These are phyloP conservation scores for Pinus albicaulis DNA, from an alignment of 75 land plant genomes.

Conservation along the genomic window DNA sequence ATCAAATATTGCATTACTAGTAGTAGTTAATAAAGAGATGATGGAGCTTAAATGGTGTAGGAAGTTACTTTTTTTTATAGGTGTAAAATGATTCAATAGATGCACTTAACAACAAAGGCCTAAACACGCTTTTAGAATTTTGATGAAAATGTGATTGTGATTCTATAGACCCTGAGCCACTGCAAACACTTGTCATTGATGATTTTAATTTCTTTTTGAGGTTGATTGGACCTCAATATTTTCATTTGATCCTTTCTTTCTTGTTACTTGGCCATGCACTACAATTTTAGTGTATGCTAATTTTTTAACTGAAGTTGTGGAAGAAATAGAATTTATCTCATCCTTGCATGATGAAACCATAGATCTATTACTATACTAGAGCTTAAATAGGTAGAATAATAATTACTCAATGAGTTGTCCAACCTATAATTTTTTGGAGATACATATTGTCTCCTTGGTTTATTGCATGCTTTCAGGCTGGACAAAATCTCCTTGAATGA, in stretches of 20 bases:
- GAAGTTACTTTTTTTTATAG: slow-evolving; percentile 32
- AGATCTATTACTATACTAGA: slow-evolving; percentile 72
- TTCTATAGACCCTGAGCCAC: slow-evolving; percentile 44
- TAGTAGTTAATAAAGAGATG: slow-evolving; percentile 63
- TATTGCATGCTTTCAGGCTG: slow-evolving; percentile 43
- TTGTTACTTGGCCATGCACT: not conserved
- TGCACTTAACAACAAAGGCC: slow-evolving; percentile 81
- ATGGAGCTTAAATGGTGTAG: slow-evolving; percentile 37
- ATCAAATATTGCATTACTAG: slow-evolving; percentile 80
- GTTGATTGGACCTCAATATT: slow-evolving; percentile 24
- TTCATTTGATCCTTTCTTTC: not conserved
- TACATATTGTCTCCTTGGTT: slow-evolving; percentile 28
- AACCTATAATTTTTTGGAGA: slow-evolving; percentile 65
- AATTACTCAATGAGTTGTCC: slow-evolving; percentile 40
- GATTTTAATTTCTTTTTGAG: slow-evolving; percentile 29
- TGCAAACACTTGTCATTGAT: slow-evolving; percentile 2
- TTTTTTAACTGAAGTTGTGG: slow-evolving; percentile 5
- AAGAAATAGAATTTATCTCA: slow-evolving; percentile 49
- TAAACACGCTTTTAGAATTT: slow-evolving; percentile 62
- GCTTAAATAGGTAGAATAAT: slow-evolving; percentile 44
- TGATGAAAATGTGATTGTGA: slow-evolving; percentile 51
- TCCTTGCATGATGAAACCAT: slow-evolving; percentile 64
- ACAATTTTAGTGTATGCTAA: not conserved
- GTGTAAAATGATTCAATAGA: slow-evolving; percentile 56
- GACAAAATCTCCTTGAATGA: slow-evolving; percentile 36